Base-by-base conservation (phyloP, 2,329 filamentous ascomycete genomes). In the Arthrocladium fulminans region DNA sequence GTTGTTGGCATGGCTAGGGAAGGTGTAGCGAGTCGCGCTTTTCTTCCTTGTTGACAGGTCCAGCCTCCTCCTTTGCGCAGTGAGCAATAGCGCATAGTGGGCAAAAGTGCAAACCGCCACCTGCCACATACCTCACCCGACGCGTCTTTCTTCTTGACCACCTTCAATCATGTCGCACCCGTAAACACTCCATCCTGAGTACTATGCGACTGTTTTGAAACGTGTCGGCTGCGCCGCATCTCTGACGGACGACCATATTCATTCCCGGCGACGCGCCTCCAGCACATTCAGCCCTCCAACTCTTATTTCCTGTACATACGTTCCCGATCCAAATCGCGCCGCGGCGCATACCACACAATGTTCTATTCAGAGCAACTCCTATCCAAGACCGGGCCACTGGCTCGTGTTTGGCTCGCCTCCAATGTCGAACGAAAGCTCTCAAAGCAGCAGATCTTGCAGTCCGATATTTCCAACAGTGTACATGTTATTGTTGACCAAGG, bases 401-500 rank as follows among this genome's bases (percentile, higher is more conserved):
- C 92, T 70, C 87, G 88, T 64, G 89, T 97, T 72, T 98, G 92
- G 92, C 80, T 97, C 53, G 95, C 92, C 25, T 88, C 92, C 73
- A 98, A 97, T 69, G 77, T 97, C 56, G 92, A 97, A 78, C 88
- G 90, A 75, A 98, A 97, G 73, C 81, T 98, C 52, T 94, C 89
- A 59, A 98, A 98, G 72, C 88, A 88, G 55, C 88, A 96, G 62
- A 92, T 97, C 58, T 68, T 98, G 55, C 88, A 95, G 65, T 90
- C 89, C 51, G 94, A 95, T 70, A 85, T 98, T 59, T 85, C 90
- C 61, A 87, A 88, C 71, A 95, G 89, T 67, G 89, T 98, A 56
- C 85, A 88, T 66, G 88, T 88, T 58, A 98, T 98, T 66, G 92
- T 97, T 57, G 87, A 86, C 51, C 87, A 88, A 42, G 86, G 84